Base-by-base conservation (phyloP, 257 asterid genomes). In the Nicotiana obtusifolia region DNA sequence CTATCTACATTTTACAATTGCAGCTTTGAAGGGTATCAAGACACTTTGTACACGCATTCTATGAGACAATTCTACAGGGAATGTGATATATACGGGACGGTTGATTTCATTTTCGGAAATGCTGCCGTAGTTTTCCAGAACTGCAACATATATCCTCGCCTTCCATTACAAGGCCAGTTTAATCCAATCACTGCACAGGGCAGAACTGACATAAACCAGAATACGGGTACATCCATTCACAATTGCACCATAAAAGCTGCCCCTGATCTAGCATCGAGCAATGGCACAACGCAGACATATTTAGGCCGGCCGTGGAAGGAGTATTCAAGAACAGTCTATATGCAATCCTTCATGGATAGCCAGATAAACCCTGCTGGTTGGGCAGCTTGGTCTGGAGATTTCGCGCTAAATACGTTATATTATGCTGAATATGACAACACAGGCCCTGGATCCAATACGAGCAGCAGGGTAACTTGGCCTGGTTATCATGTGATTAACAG, bases 41-140 rank as follows among this genome's bases (percentile, higher is more conserved):
- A 83, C 59, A 83, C 88, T 2, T 59, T 86, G 0, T 86, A 83
- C 79, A 22, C 82, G 0, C 88, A 86, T 54, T 83, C 88, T 2
- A 37, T 66, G 77, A 59, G 88, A n/a, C 88, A 86, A 68, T 86
- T 86, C 56, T 86, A 86, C 76, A 81, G 81, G 33, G 84, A 83
- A 69, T 86, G 89, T 10, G 87, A 86, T 56, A 49, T 86, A 5
- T 86, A 84, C 10, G 89, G 89, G 3, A 84, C 89, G 0, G 81
- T 86, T 0, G 89, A 86, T n/a, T 86, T 73, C 81, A 84, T 86
- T 41, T 86, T 86, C 19, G 89, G 89, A 35, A 86, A 86, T n/a
- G 89, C 86, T 3, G 89, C 87, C 1, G 81, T 77, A 8, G 86
- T 86, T 26, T 47, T 86, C 11, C 88, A 86, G 35, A 83, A 31